Percentiles rank a stretch among this genome's conserved stretches.
Conservation (phyloP, 106 monocot genomes). For the Amphibolis antarctica region DNA sequence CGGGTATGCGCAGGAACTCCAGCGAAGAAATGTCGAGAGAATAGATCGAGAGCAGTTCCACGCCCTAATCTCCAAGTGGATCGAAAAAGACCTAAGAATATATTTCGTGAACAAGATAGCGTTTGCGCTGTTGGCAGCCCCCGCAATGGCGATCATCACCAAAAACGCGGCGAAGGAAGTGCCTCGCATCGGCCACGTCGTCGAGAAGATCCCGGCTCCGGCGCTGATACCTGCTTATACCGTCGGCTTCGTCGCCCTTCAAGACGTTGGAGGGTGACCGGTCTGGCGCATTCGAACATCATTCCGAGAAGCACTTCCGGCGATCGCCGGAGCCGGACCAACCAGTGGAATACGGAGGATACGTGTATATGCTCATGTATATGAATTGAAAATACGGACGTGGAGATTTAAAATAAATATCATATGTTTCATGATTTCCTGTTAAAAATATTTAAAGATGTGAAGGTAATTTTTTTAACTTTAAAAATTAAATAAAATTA, state of each 20-base stretch:
- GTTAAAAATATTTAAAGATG: too few species aligned
- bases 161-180: slow-evolving; percentile 2
- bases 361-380: too few species aligned
- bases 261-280: slow-evolving; percentile 7
- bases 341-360: too few species aligned
- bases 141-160: slow-evolving; percentile 2
- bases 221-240: slow-evolving; percentile 1
- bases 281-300: neutral
- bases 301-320: neutral
- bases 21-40: neutral
- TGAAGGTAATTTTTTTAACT: too few species aligned
- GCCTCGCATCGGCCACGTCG: slow-evolving; percentile 3
- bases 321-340: too few species aligned
- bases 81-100: neutral
- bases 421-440: too few species aligned
- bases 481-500: too few species aligned
- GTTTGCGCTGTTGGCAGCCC: slow-evolving; percentile 1
- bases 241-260: neutral
- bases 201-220: slow-evolving; percentile 5
- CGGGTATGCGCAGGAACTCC: slow-evolving; percentile 1
- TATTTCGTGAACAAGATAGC: slow-evolving; percentile 6
- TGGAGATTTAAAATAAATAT: too few species aligned
- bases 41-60: slow-evolving; percentile 1
- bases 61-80: slow-evolving; percentile 3
- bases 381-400: too few species aligned